Conservation (phyloP, 1,284 basidiomycete genomes). For the Ceratobasidium theobromae region DNA sequence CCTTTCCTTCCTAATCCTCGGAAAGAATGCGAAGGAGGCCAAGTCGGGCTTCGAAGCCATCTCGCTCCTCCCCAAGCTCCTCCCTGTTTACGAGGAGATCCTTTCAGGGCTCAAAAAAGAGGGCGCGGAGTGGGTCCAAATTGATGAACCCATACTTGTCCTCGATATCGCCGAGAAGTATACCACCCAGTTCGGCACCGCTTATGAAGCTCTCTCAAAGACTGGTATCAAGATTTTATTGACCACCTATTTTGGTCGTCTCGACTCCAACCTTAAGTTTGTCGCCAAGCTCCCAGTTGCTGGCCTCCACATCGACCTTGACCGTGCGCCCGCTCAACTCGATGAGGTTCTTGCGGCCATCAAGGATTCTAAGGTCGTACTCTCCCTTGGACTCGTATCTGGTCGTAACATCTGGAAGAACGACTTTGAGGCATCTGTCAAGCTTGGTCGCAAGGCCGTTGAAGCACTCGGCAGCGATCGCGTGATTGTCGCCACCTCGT, state of each 20-base stretch:
- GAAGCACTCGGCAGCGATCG: constrained; percentile 80
- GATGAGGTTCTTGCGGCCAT: constrained; percentile 81
- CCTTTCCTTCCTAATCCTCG: constrained; percentile 92
- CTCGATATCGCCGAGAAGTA: constrained; percentile 82
- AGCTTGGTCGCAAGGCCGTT: constrained; percentile 83
- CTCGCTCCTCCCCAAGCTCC: constrained; percentile 84
- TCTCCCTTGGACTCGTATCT: constrained; percentile 96
- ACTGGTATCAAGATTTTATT: constrained; percentile 90
- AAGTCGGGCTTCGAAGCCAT: constrained; percentile 86
- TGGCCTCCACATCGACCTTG: constrained; percentile 96
- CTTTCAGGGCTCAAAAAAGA: constrained; percentile 89
- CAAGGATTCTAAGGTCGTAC: constrained; percentile 76
- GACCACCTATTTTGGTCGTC: constrained; percentile 95
- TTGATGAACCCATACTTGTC: constrained; percentile 97
- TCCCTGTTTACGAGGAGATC: constrained; percentile 92
- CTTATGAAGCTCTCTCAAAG: constrained; percentile 81
- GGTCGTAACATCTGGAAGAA: constrained; percentile 99
- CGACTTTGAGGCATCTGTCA: constrained; percentile 84
- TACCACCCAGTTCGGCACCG: constrained; percentile 78
- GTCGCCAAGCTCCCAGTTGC: constrained; percentile 91
- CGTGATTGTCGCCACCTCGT: constrained; percentile 93
- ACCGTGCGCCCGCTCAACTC: constrained; percentile 90
- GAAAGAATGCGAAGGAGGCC: constrained; percentile 89
- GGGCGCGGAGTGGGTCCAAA: constrained; percentile 92
- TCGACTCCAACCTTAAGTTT: constrained; percentile 89